These are phyloP conservation scores for Calocybe gambosa DNA, from an alignment of 1,284 basidiomycete genomes.

Conservation along the genomic window DNA sequence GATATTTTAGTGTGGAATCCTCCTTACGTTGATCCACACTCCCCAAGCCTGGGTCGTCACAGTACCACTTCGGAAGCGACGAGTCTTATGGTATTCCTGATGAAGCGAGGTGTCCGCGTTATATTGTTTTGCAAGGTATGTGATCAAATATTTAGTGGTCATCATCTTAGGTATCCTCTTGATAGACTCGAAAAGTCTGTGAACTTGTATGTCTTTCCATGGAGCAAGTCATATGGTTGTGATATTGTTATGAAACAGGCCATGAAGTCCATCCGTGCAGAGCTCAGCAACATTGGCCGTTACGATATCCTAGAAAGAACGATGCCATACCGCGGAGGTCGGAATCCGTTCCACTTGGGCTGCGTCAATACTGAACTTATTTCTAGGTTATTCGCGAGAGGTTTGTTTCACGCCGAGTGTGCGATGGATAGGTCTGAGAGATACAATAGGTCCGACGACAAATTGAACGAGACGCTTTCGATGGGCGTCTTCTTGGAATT, in stretches of 20 bases:
- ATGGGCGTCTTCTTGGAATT: conserved; percentile 76
- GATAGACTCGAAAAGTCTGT: conserved; percentile 72
- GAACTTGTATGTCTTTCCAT: conserved; percentile 53
- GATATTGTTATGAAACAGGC: conserved; percentile 34
- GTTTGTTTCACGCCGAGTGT: conserved; percentile 13
- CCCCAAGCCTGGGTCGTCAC: conserved; percentile 52
- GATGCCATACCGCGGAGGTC: conserved; percentile 82
- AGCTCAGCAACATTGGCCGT: conserved; percentile 72
- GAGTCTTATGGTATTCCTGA: conserved; percentile 71
- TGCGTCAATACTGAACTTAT: background rate
- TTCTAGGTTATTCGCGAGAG: conserved; percentile 33
- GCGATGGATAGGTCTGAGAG: background rate
- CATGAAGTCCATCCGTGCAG: conserved; percentile 73
- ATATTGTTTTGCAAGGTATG: conserved; percentile 86
- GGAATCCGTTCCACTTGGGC: conserved; percentile 2
- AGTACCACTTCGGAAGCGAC: conserved; percentile 72
- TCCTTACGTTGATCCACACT: conserved; percentile 53
- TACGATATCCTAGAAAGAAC: conserved; percentile 74
- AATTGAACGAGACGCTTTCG: conserved; percentile 86
- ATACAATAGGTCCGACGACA: conserved; percentile 63
- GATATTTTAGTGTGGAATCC: conserved; percentile 79
- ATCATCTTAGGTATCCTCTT: conserved; percentile 1
- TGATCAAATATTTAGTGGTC: background rate
- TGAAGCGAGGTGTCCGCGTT: conserved; percentile 75
- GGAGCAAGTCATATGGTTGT: background rate